Base-by-base conservation (phyloP, 352 stramenopile genomes). In the Phytophthora litchii region DNA sequence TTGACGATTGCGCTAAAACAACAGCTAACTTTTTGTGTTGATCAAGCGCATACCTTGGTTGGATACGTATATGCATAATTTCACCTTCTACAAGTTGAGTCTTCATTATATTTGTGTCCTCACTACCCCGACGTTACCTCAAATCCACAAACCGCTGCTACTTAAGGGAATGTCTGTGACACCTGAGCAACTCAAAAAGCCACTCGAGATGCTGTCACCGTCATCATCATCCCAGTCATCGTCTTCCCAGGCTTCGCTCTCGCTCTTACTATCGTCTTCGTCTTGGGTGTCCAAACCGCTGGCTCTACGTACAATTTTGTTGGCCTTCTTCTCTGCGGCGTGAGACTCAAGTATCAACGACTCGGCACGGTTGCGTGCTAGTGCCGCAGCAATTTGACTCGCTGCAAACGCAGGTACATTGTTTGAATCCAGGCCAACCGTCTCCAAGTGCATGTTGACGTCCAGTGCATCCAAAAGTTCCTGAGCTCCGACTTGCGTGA, bases 361-460 rank as follows among this genome's bases (percentile, higher is more conserved):
- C 35, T 80, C 60, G 0, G 67, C 81, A 41, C 80, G 76, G 65
- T 90, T 92, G 38, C 78, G 65, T 32, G 77, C 78, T 5, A 92
- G 45, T 17, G 71, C 58, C 1, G 74, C 60, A 29, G 67, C 70
- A 32, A 92, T 77, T 43, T 88, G 73, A 42, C 78, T 71, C 1
- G 59, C 64, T 10, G 81, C 68, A 17, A 69, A 73, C 11, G 60
- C 38, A 0, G 76, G 64, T 4, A 92, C 72, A 29, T 71, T 53
- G 54, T 91, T 91, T 32, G 62, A 76, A 11, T 80, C 72, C 21
- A 91, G 51, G 60, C 78, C 78, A 31, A 92, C 46, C 5, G 71
- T 79, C 69, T 91, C 74, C 16, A 92, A 61, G 29, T 82, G 60
- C 19, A 77, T 66, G 47, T 91, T 92, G 25, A 86, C 70, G n/a